Evolutionary conservation across 23 red algal genomes (phyloP), one percentile per base, ranked within the genome.

Genomic region (Gracilariopsis chorda): DNA sequence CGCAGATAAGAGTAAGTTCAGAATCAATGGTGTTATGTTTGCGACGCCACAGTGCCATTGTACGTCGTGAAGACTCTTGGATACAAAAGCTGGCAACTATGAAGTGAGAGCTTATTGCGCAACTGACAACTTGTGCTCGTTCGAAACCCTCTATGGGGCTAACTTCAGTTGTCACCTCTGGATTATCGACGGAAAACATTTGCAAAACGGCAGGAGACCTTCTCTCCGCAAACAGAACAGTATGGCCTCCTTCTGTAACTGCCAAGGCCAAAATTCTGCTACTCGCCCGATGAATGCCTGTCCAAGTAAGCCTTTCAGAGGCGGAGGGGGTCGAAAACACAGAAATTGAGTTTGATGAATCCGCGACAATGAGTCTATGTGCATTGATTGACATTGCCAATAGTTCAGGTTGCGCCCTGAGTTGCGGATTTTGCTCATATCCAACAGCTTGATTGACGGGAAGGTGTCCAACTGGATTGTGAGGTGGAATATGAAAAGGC

Each of bases 21-120:
- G 67, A 73, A 24, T 73, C 67, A 46, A 73, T 73, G 39, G 8
- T 73, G 67, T 73, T 73, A 6, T 35, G 67, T 25, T 33, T 36
- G 2, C 67, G 67, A 24, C 40, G 67, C 67, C 67, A 73, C 36
- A 73, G 32, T 19, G 67, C 67, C 67, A 73, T 45, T 46, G 67
- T 46, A 11, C 67, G 20, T 25, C 39, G 24, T 12, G 39, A 45
- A 23, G 67, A 39, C 37, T 24, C 47, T 6, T 46, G 8, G 40
- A 20, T 73, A 23, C 47, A 73, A 12, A 73, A 73, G 67, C 67
- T 73, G 36, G 67, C 67, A 1, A 73, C 39, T 47, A 73, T 73
- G 67, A 73, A 73, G 17, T 73, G 67, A 44, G 67, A 73, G 14
- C 67, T 73, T 20, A 73, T 73, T 10, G 67, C 42, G 29, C 67